phyloP scores from a whole-genome alignment of 768 basidiomycete genomes.

The Lactarius sanguifluus region DNA sequence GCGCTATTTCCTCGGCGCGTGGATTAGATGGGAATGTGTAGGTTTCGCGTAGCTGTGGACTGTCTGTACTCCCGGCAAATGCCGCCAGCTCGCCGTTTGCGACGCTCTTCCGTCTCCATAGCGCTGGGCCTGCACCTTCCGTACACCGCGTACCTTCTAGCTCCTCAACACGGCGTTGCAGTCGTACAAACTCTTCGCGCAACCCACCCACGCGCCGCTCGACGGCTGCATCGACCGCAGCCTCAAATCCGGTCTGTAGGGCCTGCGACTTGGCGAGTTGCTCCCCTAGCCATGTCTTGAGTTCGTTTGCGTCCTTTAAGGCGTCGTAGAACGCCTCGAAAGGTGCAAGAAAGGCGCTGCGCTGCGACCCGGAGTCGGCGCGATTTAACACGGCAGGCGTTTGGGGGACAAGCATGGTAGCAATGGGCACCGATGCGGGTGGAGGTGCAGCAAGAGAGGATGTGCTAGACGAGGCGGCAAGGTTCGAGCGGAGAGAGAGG shows the following conservation, averaged over 20 bases:
- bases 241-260: conserved; percentile 56
- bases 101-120: conserved; percentile 31
- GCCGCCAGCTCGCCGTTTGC: conserved; percentile 25
- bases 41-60: conserved; percentile 20
- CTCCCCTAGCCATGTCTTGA: conserved; percentile 73
- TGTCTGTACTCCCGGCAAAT: conserved; percentile 8
- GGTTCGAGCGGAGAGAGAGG: conserved; percentile 30
- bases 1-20: conserved; percentile 12
- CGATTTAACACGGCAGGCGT: conserved; percentile 67
- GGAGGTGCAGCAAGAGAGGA: conserved; percentile 30
- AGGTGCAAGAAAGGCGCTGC: conserved; percentile 75
- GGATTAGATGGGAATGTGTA: conserved; percentile 28
- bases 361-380: conserved; percentile 60
- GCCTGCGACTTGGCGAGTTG: conserved; percentile 66
- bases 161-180: conserved; percentile 66
- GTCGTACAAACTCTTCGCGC: conserved; percentile 57
- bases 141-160: conserved; percentile 51
- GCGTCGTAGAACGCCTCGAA: conserved; percentile 87
- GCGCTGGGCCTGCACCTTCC: conserved; percentile 3
- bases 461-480: conserved; percentile 27
- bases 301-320: conserved; percentile 73
- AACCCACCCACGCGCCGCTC: conserved; percentile 60
- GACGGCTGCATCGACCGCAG: conserved; percentile 57
- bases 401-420: conserved; percentile 61
- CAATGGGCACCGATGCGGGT: conserved; percentile 65